A percentile compares a stretch with the other conserved stretches of the same genome.
Evolutionary conservation across 345 rosid genomes (phyloP).

Genomic region (Arabis alpina): DNA sequence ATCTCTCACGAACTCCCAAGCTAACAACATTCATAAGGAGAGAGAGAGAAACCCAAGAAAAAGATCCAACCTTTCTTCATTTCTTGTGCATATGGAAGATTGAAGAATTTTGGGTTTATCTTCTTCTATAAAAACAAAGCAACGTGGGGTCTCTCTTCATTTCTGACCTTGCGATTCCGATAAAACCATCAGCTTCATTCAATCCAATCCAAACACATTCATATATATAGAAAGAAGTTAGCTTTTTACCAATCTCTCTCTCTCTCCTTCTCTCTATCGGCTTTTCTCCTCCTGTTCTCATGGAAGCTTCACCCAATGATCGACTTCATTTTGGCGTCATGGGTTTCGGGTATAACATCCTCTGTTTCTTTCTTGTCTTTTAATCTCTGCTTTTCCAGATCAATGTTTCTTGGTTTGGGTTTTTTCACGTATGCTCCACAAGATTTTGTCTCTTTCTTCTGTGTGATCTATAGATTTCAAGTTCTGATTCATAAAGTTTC

Average conservation of each 20-base stretch:
- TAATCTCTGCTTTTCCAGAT: slow-evolving; percentile 7
- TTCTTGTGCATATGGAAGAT: slow-evolving; percentile 20
- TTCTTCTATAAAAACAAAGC: slow-evolving; percentile 33
- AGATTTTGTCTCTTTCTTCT: background rate
- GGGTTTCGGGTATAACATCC: slow-evolving; percentile 77
- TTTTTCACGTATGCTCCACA: slow-evolving; percentile 21
- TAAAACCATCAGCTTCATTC: slow-evolving; percentile 26
- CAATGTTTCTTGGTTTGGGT: slow-evolving; percentile 12
- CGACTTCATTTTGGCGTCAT: slow-evolving; percentile 91
- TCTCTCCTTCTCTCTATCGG: background rate
- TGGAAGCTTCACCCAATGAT: slow-evolving; percentile 72
- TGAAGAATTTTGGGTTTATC: slow-evolving; percentile 31
- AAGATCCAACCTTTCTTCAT: slow-evolving; percentile 18
- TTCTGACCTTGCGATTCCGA: slow-evolving; percentile 41
- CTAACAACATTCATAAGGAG: slow-evolving; percentile 36
- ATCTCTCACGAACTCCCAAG: slow-evolving; percentile 36
- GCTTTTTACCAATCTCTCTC: background rate
- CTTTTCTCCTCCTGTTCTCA: slow-evolving; percentile 46
- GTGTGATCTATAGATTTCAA: slow-evolving; percentile 12
- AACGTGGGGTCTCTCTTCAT: slow-evolving; percentile 40
- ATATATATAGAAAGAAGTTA: background rate
- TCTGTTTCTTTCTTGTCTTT: slow-evolving; percentile 16
- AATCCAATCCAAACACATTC: slow-evolving; percentile 11
- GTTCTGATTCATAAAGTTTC: slow-evolving; percentile 10
- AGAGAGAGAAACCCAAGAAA: background rate